Conservation (phyloP, 768 basidiomycete genomes). For the Chalciporus sphaerocephalus region DNA sequence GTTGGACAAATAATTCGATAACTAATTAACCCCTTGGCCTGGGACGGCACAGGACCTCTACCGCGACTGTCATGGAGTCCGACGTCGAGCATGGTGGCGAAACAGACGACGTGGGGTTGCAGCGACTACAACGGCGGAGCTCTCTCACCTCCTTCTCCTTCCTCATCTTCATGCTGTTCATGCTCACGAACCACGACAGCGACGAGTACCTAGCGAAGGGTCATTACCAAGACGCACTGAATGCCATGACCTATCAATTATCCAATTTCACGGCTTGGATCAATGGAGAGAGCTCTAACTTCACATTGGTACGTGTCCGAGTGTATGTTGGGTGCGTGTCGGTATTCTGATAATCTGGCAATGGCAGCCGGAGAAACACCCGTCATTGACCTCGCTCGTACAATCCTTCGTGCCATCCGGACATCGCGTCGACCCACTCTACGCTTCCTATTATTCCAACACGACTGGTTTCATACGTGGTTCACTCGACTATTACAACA, state of each 20-base stretch:
- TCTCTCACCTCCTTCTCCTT: conserved; percentile 72
- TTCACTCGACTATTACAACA: conserved; percentile 56
- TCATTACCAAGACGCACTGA: conserved; percentile 64
- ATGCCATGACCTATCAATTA: conserved; percentile 52
- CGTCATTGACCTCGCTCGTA: conserved; percentile 43
- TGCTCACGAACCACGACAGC: conserved; percentile 71
- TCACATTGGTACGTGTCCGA: conserved; percentile 51
- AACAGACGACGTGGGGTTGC: conserved; percentile 9
- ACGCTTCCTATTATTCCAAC: conserved; percentile 65
- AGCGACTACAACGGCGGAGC: conserved; percentile 45
- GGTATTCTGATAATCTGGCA: conserved; percentile 6
- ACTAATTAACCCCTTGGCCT: neutral
- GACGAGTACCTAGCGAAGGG: conserved; percentile 62
- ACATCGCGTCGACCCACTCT: conserved; percentile 39
- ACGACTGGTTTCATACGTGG: conserved; percentile 78
- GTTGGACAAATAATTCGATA: no score
- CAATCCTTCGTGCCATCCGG: conserved; percentile 46
- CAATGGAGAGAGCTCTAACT: conserved; percentile 62
- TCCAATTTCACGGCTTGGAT: conserved; percentile 77
- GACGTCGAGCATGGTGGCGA: conserved; percentile 20
- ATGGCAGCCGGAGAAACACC: conserved; percentile 46
- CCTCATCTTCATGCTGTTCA: conserved; percentile 67
- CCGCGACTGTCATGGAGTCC: conserved; percentile 28
- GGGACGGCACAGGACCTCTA: conserved; percentile 1
- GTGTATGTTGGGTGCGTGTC: neutral